Base-by-base conservation (phyloP, 768 basidiomycete species). In the Suillus variegatus region DNA sequence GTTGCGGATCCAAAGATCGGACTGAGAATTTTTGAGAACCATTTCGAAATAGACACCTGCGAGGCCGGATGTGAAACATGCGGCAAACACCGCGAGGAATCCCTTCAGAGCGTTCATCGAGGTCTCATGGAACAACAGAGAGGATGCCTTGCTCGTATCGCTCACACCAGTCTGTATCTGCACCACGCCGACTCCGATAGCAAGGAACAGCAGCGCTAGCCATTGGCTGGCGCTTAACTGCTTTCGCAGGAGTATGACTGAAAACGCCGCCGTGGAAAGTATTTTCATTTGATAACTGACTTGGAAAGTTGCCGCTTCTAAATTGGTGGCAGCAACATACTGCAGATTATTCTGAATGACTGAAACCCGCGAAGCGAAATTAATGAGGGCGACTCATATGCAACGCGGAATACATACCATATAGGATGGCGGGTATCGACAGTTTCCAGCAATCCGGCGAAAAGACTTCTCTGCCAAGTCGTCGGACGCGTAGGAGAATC, bases 41-140 rank as follows among this genome's bases (percentile, higher is more conserved):
- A 97, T 95, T 80, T 99, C 97, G 70, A 99, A 99, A 80, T 99
- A 99, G 35, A 98, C 96, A 7, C 96, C 96, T 0, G 96, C 96
- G 54, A 99, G 87, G 32, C 97, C 97, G 0, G 95, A 97, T 0
- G 96, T 97, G 75, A 97, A 88, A 80, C 97, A 99, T 0, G 97
- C 95, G 16, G 90, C 87, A 8, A 87, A 84, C 61, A 99, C 96
- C 1, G 97, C 97, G 57, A 92, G 73, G 78, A 99, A 96, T 0
- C 97, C 97, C 67, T 88, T 94, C 66, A 91, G 74, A 10, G 90
- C 87, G 67, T 89, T 85, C 94, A 97, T 96, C 43, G 84, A 80
- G 68, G 87, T 84, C 6, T 75, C 72, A 52, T 78, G 71, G 65
- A 76, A 76, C 10, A 78, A 62, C 10, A 78, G 64, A 20, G 66